These are phyloP conservation scores for Barnettozyma sucrosica DNA, from an alignment of 805 yeast species.

Conservation along the genomic window DNA sequence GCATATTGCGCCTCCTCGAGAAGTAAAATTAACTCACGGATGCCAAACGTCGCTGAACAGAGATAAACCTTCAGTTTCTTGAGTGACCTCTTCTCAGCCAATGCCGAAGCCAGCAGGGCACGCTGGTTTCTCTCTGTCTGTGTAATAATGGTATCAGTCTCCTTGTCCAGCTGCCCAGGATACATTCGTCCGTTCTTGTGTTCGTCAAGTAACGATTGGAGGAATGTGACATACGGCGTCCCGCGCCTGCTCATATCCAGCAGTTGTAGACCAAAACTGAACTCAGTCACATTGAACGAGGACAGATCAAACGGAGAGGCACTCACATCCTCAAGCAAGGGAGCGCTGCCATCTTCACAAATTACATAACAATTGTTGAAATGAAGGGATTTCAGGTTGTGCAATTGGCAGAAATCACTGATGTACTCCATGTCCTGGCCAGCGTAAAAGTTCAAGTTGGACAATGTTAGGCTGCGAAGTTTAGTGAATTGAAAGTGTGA, in stretches of 20 bases:
- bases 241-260: constrained; percentile 1
- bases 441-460: constrained; percentile 1
- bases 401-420: background rate
- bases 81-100: background rate
- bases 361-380: constrained; percentile 5
- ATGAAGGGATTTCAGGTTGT: background rate
- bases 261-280: background rate
- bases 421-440: constrained; percentile 1
- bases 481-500: background rate
- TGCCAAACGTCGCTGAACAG: constrained; percentile 1
- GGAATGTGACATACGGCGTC: background rate
- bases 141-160: background rate
- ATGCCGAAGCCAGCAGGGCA: background rate
- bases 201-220: background rate
- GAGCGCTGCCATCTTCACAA: background rate
- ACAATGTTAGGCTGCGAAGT: background rate
- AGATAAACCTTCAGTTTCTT: background rate
- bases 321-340: background rate
- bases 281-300: background rate
- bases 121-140: background rate
- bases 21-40: background rate
- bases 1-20: constrained; percentile 1
- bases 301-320: background rate
- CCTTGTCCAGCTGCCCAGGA: background rate
- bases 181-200: constrained; percentile 1